phyloP scores from a whole-genome alignment of 441 rosid genomes.

The Manihot esculenta region DNA sequence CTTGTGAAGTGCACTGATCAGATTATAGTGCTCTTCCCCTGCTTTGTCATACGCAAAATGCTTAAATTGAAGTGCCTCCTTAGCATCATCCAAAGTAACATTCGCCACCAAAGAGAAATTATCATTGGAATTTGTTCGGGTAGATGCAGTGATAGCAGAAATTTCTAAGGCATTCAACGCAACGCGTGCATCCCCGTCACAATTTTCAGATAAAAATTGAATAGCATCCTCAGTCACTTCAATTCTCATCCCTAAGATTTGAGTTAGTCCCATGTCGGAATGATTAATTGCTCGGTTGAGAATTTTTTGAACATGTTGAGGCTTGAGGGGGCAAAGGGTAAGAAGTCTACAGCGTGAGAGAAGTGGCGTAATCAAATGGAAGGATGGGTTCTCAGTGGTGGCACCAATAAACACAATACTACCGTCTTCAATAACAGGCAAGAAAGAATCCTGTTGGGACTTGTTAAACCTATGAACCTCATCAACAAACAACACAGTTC shows the following conservation, averaged over 20 bases:
- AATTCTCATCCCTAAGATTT: conserved; percentile 28
- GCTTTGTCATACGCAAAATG: conserved; percentile 78
- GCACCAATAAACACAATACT: conserved; percentile 78
- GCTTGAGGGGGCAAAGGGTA: conserved; percentile 60
- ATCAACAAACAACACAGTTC: conserved; percentile 71
- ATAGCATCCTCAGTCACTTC: conserved; percentile 46
- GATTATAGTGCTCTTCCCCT: conserved; percentile 81
- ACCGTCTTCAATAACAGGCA: conserved; percentile 87
- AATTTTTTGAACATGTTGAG: conserved; percentile 47
- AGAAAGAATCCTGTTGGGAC: conserved; percentile 84
- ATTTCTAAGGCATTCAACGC: conserved; percentile 76
- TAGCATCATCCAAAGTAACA: conserved; percentile 62
- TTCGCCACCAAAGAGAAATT: conserved; percentile 17
- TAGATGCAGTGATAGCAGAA: conserved; percentile 56
- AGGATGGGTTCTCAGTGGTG: conserved; percentile 86
- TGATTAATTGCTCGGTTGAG: conserved; percentile 48
- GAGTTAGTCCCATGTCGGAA: conserved; percentile 33
- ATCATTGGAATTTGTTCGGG: conserved; percentile 24
- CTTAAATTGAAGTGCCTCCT: conserved; percentile 80
- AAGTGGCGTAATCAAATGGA: conserved; percentile 74
- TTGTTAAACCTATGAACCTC: conserved; percentile 86
- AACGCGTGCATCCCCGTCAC: conserved; percentile 81
- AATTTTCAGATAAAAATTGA: conserved; percentile 54
- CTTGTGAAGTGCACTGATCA: conserved; percentile 82
- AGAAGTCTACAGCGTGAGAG: conserved; percentile 73